Conservation (phyloP, 2,329 filamentous ascomycete genomes). For the Diaporthe amygdali region DNA sequence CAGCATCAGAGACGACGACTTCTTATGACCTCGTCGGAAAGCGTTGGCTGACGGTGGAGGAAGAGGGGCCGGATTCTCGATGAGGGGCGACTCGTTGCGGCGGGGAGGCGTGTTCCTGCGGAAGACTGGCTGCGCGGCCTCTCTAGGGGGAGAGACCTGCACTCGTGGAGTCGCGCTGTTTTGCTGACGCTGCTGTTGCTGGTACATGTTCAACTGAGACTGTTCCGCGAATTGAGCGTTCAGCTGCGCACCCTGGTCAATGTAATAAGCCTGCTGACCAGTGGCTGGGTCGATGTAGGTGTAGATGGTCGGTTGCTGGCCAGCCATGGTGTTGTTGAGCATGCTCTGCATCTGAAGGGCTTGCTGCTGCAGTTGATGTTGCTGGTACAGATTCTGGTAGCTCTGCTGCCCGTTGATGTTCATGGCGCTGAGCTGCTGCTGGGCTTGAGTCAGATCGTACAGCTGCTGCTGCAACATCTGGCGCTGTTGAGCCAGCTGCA, state of each 20-base stretch:
- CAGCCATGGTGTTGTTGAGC: constrained; percentile 55
- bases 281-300: constrained; percentile 85
- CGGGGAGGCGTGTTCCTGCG: constrained; percentile 73
- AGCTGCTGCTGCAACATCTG: constrained; percentile 95
- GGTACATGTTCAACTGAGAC: constrained; percentile 40
- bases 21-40: constrained; percentile 94
- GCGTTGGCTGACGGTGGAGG: constrained; percentile 89
- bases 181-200: constrained; percentile 54
- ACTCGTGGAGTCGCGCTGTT: constrained; percentile 71
- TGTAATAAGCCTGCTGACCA: constrained; percentile 81
- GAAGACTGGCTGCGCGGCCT: constrained; percentile 54
- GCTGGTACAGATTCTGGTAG: constrained; percentile 61
- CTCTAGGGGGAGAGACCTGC: constrained; percentile 81
- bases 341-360: constrained; percentile 65
- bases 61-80: constrained; percentile 68
- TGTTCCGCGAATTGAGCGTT: constrained; percentile 30
- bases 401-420: constrained; percentile 69
- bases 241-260: constrained; percentile 66
- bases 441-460: constrained; percentile 79
- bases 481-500: constrained; percentile 93
- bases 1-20: constrained; percentile 71
- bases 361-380: constrained; percentile 56
- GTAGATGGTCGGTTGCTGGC: constrained; percentile 75
- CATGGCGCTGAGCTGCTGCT: constrained; percentile 82
- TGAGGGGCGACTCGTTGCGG: constrained; percentile 68